Evolutionary conservation across 495 filamentous ascomycete genomes (phyloP).

Genomic region (Durotheca rogersii): DNA sequence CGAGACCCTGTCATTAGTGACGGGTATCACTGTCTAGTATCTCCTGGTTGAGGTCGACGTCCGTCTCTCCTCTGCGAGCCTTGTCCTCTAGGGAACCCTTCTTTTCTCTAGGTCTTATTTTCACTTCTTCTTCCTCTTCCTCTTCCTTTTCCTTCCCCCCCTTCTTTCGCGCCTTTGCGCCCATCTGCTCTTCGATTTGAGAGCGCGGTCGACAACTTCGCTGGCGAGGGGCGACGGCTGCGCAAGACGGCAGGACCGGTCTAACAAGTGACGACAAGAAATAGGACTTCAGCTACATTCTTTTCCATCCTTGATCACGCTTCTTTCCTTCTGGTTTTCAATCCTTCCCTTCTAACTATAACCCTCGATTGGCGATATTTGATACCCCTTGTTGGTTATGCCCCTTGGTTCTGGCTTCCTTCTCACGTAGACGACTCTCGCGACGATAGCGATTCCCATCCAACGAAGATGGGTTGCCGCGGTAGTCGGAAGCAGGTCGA

Average conservation of each 20-base stretch:
- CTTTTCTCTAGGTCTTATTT: constrained; percentile 14
- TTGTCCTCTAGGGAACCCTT: constrained; percentile 11
- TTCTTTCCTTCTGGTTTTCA: too few relatives aligned
- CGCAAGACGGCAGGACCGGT: constrained; percentile 46
- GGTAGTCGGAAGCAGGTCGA: constrained; percentile 66
- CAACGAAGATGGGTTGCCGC: constrained; percentile 68
- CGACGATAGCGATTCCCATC: constrained; percentile 7
- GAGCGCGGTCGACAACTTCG: constrained; percentile 54
- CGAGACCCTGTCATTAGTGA: constrained; percentile 26
- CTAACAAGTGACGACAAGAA: constrained; percentile 36
- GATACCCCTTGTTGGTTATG: constrained; percentile 34
- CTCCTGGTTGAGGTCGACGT: constrained; percentile 15
- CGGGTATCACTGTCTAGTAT: constrained; percentile 15
- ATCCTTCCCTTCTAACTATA: constrained; percentile 22
- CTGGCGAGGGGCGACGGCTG: constrained; percentile 56
- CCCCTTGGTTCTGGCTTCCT: too few relatives aligned
- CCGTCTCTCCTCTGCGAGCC: constrained; percentile 22
- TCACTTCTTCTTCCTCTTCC: constrained; percentile 10
- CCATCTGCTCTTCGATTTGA: constrained; percentile 21
- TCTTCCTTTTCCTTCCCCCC: constrained; percentile 18
- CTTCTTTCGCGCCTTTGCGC: constrained; percentile 8
- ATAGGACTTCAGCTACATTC: constrained; percentile 20
- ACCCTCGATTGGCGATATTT: constrained; percentile 28
- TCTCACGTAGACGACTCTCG: constrained; percentile 16
- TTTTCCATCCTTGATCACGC: too few relatives aligned